phyloP scores from a whole-genome alignment of 768 basidiomycete species.

The Lactifluus volemus region DNA sequence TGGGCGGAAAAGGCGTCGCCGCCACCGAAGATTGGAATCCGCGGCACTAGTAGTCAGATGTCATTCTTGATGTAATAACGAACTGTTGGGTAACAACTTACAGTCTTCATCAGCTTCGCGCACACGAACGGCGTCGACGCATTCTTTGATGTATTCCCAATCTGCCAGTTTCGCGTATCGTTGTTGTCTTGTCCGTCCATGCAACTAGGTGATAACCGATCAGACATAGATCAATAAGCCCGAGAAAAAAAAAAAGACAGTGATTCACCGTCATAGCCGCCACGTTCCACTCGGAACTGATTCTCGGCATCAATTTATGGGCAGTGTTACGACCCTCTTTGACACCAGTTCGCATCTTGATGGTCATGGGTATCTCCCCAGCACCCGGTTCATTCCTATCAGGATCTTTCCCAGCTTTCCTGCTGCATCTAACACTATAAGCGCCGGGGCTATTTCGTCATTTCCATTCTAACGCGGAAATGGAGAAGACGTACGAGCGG shows the following conservation, averaged over 20 bases:
- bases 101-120: conserved; percentile 63
- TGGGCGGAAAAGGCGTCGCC: conserved; percentile 90
- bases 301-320: conserved; percentile 84
- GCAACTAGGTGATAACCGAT: conserved; percentile 51
- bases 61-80: background rate
- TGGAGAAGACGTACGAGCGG: conserved; percentile 54
- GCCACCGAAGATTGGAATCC: conserved; percentile 93
- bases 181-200: conserved; percentile 91
- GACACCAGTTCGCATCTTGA: conserved; percentile 89
- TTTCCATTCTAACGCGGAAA: background rate
- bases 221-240: background rate
- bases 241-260: background rate
- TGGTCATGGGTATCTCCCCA: conserved; percentile 90
- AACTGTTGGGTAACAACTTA: conserved; percentile 27
- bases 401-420: conserved; percentile 80
- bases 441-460: background rate
- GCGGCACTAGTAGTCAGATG: conserved; percentile 45
- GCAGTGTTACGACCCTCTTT: conserved; percentile 79
- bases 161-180: conserved; percentile 89
- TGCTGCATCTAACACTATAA: conserved; percentile 71
- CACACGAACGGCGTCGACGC: conserved; percentile 71
- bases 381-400: conserved; percentile 82
- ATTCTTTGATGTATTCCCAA: conserved; percentile 88
- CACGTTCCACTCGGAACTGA: conserved; percentile 47
- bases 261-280: conserved; percentile 42